Evolutionary conservation across 352 stramenopile species (phyloP), one percentile per base, ranked within the genome.

Genomic region (Aphanomyces cochlioides): DNA sequence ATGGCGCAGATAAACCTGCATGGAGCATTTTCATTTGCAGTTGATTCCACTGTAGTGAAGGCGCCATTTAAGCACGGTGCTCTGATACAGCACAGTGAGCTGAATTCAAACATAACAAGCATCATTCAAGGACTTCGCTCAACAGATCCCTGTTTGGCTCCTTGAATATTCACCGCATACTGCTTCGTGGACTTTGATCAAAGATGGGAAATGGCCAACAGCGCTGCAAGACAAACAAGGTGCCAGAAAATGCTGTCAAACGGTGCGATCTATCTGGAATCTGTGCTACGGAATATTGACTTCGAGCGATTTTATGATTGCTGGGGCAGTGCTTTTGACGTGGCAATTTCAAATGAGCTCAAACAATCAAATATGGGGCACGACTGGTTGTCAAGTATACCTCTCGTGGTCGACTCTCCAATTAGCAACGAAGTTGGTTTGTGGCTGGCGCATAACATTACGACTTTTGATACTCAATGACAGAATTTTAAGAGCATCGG

Each of bases 361-460:
- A 12, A n/a, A 12, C 43, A 50, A n/a, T 50, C 43, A 12, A 50
- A 12, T 50, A n/a, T n/a, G 94, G 89, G 71, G 95, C 98, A 73
- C 98, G 95, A 75, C 98, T 98, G 5, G 88, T 81, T 50, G 10
- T 50, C 43, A n/a, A 50, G 10, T 50, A 50, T n/a, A 50, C 10
- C 43, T 50, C 43, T n/a, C 10, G 43, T n/a, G 43, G 43, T n/a
- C 1, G 17, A 50, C 17, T 7, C 36, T 8, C 8, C 15, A 8
- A 28, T 63, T 4, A 4, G 10, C 8, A 12, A 63, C 21, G 56
- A 63, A 47, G 36, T 63, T 13, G 5, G 5, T 4, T 15, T 63
- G 7, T 63, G 56, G 56, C 28, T 8, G 12, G 5, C 1, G 7
- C 56, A 63, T 19, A 21, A 5, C 56, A 63, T 63, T 21, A 15